A percentile compares a stretch with the other conserved stretches of the same genome.
These are phyloP conservation scores for Juncus effusus DNA, from an alignment of 176 grass and related monocot species.

Conservation along the genomic window DNA sequence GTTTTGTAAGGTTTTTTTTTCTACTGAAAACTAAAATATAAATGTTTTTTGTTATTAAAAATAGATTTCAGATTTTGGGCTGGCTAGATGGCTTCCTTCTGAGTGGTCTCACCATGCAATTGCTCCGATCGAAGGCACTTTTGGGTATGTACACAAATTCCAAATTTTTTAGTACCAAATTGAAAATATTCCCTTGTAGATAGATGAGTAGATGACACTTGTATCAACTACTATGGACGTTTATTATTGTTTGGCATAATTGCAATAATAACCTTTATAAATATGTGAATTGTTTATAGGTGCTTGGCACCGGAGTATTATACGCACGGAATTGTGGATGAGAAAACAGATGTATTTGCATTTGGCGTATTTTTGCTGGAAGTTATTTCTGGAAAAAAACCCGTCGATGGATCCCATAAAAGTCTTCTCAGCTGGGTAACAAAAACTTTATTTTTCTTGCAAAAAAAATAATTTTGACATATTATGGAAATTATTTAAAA, in stretches of 20 bases:
- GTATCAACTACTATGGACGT: neutral
- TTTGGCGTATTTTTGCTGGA: conserved; percentile 96
- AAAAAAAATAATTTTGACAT: neutral
- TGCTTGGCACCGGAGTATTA: conserved; percentile 94
- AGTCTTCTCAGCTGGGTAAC: conserved; percentile 82
- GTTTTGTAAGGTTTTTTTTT: neutral
- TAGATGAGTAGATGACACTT: neutral
- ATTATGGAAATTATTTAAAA: neutral
- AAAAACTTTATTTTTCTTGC: neutral
- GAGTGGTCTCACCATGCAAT: conserved; percentile 91
- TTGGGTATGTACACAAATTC: conserved; percentile 44
- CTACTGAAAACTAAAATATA: neutral
- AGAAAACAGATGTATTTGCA: conserved; percentile 96
- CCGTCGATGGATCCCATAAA: conserved; percentile 81
- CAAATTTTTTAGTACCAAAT: conserved; percentile 17
- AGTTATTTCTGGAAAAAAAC: conserved; percentile 81
- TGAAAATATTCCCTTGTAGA: conserved; percentile 10
- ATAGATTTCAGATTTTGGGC: conserved; percentile 95
- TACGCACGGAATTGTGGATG: conserved; percentile 86
- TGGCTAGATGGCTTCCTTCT: conserved; percentile 81
- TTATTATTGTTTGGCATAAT: neutral
- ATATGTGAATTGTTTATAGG: conserved; percentile 25
- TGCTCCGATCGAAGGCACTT: conserved; percentile 89
- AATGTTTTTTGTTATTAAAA: neutral
- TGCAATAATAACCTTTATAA: neutral